Percentiles rank a stretch among this genome's conserved stretches.
Conservation (phyloP, 2,329 filamentous ascomycete species). For the Colletotrichum endophyticum region DNA sequence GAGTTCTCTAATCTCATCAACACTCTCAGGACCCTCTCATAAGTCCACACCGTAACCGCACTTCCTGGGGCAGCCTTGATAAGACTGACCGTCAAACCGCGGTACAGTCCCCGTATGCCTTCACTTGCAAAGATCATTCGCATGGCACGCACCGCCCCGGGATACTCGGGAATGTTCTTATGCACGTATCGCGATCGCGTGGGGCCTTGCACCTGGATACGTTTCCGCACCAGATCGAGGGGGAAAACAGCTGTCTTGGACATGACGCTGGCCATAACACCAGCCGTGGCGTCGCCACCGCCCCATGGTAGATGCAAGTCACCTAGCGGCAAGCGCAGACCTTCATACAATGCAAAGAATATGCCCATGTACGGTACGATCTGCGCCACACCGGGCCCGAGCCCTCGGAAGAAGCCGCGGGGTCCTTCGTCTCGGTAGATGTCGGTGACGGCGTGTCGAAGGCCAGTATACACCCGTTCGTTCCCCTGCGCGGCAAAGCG, state of each 20-base stretch:
- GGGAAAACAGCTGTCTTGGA: conserved; percentile 94
- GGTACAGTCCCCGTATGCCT: conserved; percentile 81
- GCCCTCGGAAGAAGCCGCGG: conserved; percentile 85
- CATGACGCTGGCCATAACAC: conserved; percentile 77
- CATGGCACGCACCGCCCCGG: conserved; percentile 70
- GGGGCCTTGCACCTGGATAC: conserved; percentile 94
- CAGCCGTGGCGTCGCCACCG: conserved; percentile 82
- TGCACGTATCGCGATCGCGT: conserved; percentile 81
- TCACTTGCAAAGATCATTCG: conserved; percentile 72
- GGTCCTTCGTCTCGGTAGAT: conserved; percentile 79
- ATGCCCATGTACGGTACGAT: conserved; percentile 97
- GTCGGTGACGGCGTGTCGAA: conserved; percentile 71
- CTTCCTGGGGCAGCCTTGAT: conserved; percentile 94
- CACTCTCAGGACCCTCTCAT: conserved; percentile 74
- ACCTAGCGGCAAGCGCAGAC: conserved; percentile 66
- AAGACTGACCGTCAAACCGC: conserved; percentile 86
- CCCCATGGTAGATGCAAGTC: conserved; percentile 68
- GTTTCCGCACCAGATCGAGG: conserved; percentile 88
- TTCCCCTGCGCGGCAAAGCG: conserved; percentile 95
- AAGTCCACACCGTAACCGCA: conserved; percentile 94
- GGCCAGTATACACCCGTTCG: conserved; percentile 76
- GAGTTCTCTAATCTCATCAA: conserved; percentile 48
- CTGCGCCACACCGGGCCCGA: conserved; percentile 81
- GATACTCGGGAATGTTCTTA: conserved; percentile 86
- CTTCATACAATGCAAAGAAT: conserved; percentile 92